Base-by-base conservation (phyloP, 352 stramenopile species). In the Phytopythium ostracodes region DNA sequence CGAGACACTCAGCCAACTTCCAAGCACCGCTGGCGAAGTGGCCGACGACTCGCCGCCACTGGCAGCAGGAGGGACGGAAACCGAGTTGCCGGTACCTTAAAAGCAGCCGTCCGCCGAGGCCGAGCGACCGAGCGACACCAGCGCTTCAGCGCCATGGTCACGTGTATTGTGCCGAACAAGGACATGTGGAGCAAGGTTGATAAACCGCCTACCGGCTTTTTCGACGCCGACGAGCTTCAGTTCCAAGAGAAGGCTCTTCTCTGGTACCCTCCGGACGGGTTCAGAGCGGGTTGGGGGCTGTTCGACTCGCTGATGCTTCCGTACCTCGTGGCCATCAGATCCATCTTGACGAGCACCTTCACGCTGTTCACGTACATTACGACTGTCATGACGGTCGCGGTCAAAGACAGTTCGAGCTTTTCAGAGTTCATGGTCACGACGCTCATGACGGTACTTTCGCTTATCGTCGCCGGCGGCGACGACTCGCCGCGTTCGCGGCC, bases 231-330 rank as follows among this genome's bases (percentile, higher is more conserved):
- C 5, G 56, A 62, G 43, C 56, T 62, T 7, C 56, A 42, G 8
- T 62, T 62, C 14, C 14, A 54, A 27, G 24, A 62, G 18, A 62
- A 62, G 25, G 18, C 18, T 12, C 40, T 47, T 17, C 40, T 47
- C 3, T 47, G 40, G 40, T 8, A 47, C 40, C 24, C 11, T n/a
- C 40, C 40, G 8, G 18, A 24, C 40, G 40, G 18, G 5, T 10
- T 6, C 1, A 62, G 35, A 49, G 24, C 22, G 46, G 1, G 29
- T 7, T 53, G 46, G 46, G 40, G 40, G 18, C 18, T 47, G 3
- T 6, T 18, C 10, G 25, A 53, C 46, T 53, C 46, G 25, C 22
- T 53, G 22, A 33, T 53, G 22, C 22, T 53, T 1, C 24, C 46
- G 12, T n/a, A n/a, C 15, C 20, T 53, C 25, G 22, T 18, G 25